Evolutionary conservation across 2,329 filamentous ascomycete genomes (phyloP).

Genomic region (Purpureocillium takamizusanense): DNA sequence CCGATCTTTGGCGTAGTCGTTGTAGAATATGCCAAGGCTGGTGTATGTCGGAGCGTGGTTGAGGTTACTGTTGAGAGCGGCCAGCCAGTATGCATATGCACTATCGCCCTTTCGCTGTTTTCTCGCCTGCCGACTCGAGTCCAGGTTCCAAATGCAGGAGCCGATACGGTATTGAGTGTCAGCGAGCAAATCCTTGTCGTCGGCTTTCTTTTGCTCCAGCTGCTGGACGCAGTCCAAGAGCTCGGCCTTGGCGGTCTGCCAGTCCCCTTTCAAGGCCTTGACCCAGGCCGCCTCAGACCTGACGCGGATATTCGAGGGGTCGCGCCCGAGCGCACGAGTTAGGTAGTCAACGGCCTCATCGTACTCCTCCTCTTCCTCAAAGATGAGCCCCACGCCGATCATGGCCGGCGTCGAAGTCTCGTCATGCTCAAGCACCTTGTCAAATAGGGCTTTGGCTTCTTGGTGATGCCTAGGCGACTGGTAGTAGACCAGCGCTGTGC

Average conservation of each 20-base stretch:
- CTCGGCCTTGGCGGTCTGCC: constrained; percentile 55
- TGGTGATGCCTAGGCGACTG: constrained; percentile 83
- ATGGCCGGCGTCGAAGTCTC: constrained; percentile 70
- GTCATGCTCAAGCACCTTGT: constrained; percentile 69
- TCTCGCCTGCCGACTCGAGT: constrained; percentile 63
- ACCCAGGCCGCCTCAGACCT: constrained; percentile 89
- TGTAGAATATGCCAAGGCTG: constrained; percentile 81
- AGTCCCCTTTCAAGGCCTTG: constrained; percentile 72
- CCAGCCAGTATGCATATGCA: constrained; percentile 76
- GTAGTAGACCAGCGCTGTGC: constrained; percentile 81
- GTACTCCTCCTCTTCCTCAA: constrained; percentile 89
- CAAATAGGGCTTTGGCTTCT: constrained; percentile 81
- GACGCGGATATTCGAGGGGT: constrained; percentile 67
- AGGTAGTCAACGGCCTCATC: constrained; percentile 74
- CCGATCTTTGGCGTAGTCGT: constrained; percentile 82
- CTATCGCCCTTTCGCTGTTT: constrained; percentile 62
- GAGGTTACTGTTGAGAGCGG: constrained; percentile 75
- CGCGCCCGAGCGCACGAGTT: constrained; percentile 62
- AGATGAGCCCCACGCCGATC: constrained; percentile 83
- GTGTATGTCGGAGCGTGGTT: constrained; percentile 89
- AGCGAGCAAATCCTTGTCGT: constrained; percentile 61
- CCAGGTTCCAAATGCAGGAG: constrained; percentile 76
- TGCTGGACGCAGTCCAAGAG: constrained; percentile 61
- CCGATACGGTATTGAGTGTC: constrained; percentile 83
- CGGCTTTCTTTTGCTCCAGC: constrained; percentile 50